Base-by-base conservation (phyloP, 495 filamentous ascomycete species). In the Rhypophila decipiens region DNA sequence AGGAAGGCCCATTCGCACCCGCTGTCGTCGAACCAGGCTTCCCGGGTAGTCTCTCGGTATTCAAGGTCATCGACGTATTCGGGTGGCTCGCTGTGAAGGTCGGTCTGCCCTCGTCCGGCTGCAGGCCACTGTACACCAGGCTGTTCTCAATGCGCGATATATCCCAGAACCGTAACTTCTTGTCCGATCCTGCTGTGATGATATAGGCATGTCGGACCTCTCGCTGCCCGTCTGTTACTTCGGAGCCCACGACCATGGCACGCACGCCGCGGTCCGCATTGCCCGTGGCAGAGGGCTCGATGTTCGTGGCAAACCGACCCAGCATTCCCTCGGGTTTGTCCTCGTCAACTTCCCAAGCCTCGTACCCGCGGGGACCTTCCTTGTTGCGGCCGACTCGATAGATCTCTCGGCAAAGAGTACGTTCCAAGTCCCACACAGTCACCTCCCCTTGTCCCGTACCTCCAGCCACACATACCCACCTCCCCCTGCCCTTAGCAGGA, bases 401-500 rank as follows among this genome's bases (percentile, higher is more conserved):
- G 2, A 95, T 83, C 64, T 96, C 91, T 50, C 88, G 79, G 55
- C 94, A 97, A 47, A 84, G 77, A 17, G 83, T 79, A 59, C 91
- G 93, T 58, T 97, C 90, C 13, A 96, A 72, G 64, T 99, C 94
- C 93, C 93, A 99, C 2, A 94, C 84, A 1, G 88, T 94, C 15
- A 99, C 78, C 58, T 97, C 91, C n/a, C 87, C 88, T 49, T 86
- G 82, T 8, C 81, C 83, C n/a, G 87, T 94, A 17, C 90, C 90
- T 23, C 90, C 88, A 1, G 88, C 83, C 8, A 96, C 85, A 55
- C 86, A 90, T 2, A 96, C 81, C 79, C 86, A 88, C 50, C 79
- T 83, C 4, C 83, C 84, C 8, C 84, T 75, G 3, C 84, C 84
- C 58, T 86, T 87, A 21, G 77, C 73, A 0, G 90, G 89, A 53